Base-by-base conservation (phyloP, 352 stramenopile genomes). In the Phytophthora sp. region DNA sequence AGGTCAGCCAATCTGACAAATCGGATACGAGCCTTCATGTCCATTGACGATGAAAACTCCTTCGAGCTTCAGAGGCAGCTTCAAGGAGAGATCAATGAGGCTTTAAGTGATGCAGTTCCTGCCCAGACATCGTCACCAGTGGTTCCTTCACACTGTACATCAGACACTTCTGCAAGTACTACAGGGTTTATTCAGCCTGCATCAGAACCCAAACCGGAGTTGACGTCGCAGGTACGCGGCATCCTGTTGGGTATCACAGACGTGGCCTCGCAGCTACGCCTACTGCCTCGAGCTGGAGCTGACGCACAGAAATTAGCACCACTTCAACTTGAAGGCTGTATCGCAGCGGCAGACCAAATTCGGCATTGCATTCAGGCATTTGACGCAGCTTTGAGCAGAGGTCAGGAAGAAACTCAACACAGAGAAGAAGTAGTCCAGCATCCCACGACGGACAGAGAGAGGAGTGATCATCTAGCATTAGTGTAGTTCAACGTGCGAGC, bases 301-400 rank as follows among this genome's bases (percentile, higher is more conserved):
- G 51, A 53, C 11, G 32, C 13, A 6, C 31, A 41, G 0, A 68
- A 45, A 21, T 35, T 68, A 8, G 27, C 34, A 2, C 18, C 64
- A 28, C 32, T 54, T 3, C 24, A 72, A 9, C 45, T 64, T 3
- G 64, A 72, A 23, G 34, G 44, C 5, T 72, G 57, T 23, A 72
- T 72, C 20, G 34, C 64, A 38, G 57, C 57, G 56, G 56, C 64
- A 3, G 64, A 72, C 41, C 35, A 69, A 18, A 72, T 72, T 41
- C 64, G 64, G 4, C 57, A 60, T 24, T 68, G 50, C n/a, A 55
- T 72, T 23, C 64, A 72, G 21, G 8, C 35, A 12, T 69, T 69
- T 18, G 57, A 72, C 21, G 44, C 12, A 10, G 3, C 38, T 72
- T 34, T 31, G 38, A n/a, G 2, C 32, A 9, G 23, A 55, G 41